Conservation (phyloP, 805 yeast genomes). For the Jamesozyma hellenica region DNA sequence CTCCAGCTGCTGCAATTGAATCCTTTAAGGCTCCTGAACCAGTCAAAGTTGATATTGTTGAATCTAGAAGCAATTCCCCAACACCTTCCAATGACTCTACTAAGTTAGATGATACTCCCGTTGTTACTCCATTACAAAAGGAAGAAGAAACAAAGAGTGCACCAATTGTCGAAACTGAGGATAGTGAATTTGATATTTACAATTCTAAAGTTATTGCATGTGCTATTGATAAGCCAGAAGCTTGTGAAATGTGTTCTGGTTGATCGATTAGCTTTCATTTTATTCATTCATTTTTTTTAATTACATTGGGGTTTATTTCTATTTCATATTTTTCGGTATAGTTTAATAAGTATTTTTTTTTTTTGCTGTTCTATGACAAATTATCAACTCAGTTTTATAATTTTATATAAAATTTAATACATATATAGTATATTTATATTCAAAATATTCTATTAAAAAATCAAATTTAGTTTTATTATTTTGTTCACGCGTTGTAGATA, state of each 20-base stretch:
- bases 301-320: not conserved
- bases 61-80: constrained; percentile 27
- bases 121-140: constrained; percentile 15
- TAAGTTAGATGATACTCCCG: constrained; percentile 21
- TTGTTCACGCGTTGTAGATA: too few relatives aligned
- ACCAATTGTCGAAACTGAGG: constrained; percentile 28
- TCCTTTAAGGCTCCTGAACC: not conserved
- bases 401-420: too few relatives aligned
- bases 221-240: constrained; percentile 92
- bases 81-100: constrained; percentile 22
- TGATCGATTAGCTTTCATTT: constrained; percentile 26
- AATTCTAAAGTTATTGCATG: constrained; percentile 92
- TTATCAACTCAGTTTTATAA: too few relatives aligned
- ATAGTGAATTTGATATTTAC: constrained; percentile 67
- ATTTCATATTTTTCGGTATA: not conserved
- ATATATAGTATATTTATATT: too few relatives aligned
- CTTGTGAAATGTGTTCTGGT: constrained; percentile 99
- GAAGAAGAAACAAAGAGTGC: constrained; percentile 34
- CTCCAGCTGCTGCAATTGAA: constrained; percentile 1
- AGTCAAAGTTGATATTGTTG: constrained; percentile 5
- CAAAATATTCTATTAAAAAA: too few relatives aligned
- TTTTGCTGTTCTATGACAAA: too few relatives aligned
- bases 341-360: not conserved
- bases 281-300: not conserved
- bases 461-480: too few relatives aligned